A percentile compares a stretch with the other conserved stretches of the same genome.
Evolutionary conservation across 2,329 filamentous ascomycete species (phyloP).

Genomic region (Leptodontidium sp.): DNA sequence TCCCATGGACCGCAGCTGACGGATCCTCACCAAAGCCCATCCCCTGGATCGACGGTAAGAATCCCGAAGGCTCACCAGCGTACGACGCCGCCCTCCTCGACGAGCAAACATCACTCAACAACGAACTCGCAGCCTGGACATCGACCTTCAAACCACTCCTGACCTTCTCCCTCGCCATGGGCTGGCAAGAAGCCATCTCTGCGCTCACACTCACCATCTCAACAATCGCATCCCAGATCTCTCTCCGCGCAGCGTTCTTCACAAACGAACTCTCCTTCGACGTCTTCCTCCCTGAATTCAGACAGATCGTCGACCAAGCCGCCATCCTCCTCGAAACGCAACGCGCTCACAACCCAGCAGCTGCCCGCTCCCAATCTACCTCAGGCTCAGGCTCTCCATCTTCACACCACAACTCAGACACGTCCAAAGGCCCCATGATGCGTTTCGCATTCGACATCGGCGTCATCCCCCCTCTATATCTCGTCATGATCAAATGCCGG

Average conservation of each 20-base stretch:
- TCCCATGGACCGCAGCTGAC: constrained; percentile 4
- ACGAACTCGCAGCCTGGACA: constrained; percentile 31
- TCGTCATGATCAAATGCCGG: constrained; percentile 70
- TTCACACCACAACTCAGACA: background rate
- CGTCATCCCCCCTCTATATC: constrained; percentile 68
- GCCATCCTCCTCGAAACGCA: constrained; percentile 25
- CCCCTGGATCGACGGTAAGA: constrained; percentile 34
- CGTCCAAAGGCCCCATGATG: constrained; percentile 16
- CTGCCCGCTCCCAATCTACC: background rate
- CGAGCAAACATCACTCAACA: constrained; percentile 28
- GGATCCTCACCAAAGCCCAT: constrained; percentile 25
- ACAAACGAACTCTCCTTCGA: constrained; percentile 35
- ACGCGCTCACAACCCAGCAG: constrained; percentile 13
- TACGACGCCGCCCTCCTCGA: constrained; percentile 17
- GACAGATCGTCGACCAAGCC: constrained; percentile 27
- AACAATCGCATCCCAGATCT: constrained; percentile 28
- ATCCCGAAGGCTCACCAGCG: constrained; percentile 21
- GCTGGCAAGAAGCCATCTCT: constrained; percentile 33
- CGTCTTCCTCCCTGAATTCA: constrained; percentile 32
- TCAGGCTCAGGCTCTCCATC: background rate
- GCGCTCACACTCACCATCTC: constrained; percentile 32
- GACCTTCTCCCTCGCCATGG: constrained; percentile 1
- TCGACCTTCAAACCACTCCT: constrained; percentile 30
- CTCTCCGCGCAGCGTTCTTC: constrained; percentile 31
- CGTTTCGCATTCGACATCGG: constrained; percentile 68